phyloP scores from a whole-genome alignment of 192 early-diverging fungal species.

The Coemansia sp. region DNA sequence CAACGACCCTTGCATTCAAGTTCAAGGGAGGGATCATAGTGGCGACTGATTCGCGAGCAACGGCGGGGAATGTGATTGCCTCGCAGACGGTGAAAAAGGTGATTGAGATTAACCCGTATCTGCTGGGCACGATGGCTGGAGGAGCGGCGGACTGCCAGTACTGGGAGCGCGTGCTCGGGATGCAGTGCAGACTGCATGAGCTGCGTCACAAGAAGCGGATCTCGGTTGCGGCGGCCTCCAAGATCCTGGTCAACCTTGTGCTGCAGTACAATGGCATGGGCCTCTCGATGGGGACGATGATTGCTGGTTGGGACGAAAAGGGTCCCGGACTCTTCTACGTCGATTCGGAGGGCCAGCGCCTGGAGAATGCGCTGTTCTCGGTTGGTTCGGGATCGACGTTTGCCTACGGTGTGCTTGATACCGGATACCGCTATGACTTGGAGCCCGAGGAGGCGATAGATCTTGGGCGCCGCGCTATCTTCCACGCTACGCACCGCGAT shows the following conservation, averaged over 20 bases:
- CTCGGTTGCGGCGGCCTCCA: slow-evolving; percentile 96
- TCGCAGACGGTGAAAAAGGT: slow-evolving; percentile 98
- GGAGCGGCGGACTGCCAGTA: slow-evolving; percentile 98
- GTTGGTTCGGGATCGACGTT: slow-evolving; percentile 99
- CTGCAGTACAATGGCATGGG: slow-evolving; percentile 99
- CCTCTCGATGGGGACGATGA: slow-evolving; percentile 99
- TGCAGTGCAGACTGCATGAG: slow-evolving; percentile 92
- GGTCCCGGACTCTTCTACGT: slow-evolving; percentile 96
- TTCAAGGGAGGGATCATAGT: slow-evolving; percentile 94
- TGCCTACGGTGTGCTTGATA: slow-evolving; percentile 97
- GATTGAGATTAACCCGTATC: slow-evolving; percentile 98
- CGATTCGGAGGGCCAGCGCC: slow-evolving; percentile 89
- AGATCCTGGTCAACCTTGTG: slow-evolving; percentile 95
- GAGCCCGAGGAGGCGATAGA: slow-evolving; percentile 85
- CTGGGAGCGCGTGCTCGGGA: slow-evolving; percentile 97
- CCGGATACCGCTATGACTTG: slow-evolving; percentile 82
- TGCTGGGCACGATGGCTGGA: slow-evolving; percentile 99
- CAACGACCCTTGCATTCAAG: slow-evolving; percentile 98
- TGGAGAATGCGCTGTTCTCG: slow-evolving; percentile 88
- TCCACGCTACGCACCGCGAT: slow-evolving; percentile 95
- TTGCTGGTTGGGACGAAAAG: slow-evolving; percentile 93
- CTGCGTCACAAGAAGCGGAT: slow-evolving; percentile 98
- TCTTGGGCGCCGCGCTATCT: slow-evolving; percentile 87
- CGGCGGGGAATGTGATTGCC: slow-evolving; percentile 76
- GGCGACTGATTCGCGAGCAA: slow-evolving; percentile 95